Percentiles rank a stretch among this genome's conserved stretches.
phyloP scores from a whole-genome alignment of 257 asterid genomes.

The Scutellaria galericulata region DNA sequence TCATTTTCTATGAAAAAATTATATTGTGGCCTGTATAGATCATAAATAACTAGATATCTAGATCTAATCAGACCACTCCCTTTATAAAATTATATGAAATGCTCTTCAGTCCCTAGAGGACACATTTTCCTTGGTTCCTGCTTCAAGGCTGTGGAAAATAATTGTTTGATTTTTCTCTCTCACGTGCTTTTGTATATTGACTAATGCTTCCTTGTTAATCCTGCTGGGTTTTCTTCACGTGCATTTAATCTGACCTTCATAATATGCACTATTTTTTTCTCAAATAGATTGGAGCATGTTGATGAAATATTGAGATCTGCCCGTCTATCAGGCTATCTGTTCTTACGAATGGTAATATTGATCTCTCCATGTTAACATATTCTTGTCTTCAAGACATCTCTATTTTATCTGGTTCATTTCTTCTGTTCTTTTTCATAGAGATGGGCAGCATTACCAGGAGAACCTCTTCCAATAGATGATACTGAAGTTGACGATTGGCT shows the following conservation, averaged over 20 bases:
- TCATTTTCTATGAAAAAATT: not conserved
- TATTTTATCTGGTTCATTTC: constrained; percentile 26
- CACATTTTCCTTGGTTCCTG: not conserved
- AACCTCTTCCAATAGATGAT: constrained; percentile 82
- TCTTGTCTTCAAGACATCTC: constrained; percentile 15
- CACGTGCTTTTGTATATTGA: not conserved
- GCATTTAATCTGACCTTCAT: too few species aligned
- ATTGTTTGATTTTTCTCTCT: not conserved
- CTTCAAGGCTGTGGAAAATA: constrained; percentile 8
- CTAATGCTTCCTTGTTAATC: too few species aligned
- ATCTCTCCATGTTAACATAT: constrained; percentile 21
- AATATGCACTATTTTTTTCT: too few species aligned
- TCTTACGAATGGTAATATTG: constrained; percentile 65
- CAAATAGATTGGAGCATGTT: constrained; percentile 78
- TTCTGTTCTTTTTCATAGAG: constrained; percentile 48
- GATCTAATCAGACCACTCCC: not conserved
- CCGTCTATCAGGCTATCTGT: constrained; percentile 81
- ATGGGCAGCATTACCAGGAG: constrained; percentile 97
- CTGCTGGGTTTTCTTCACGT: too few species aligned
- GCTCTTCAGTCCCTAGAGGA: not conserved
- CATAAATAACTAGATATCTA: not conserved
- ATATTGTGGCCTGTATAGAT: not conserved
- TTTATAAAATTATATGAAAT: not conserved
- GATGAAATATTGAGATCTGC: constrained; percentile 90
- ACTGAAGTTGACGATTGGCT: constrained; percentile 94